These are phyloP conservation scores for Parasarocladium wereldwijsianum DNA, from an alignment of 2,329 filamentous ascomycete genomes.

Conservation along the genomic window DNA sequence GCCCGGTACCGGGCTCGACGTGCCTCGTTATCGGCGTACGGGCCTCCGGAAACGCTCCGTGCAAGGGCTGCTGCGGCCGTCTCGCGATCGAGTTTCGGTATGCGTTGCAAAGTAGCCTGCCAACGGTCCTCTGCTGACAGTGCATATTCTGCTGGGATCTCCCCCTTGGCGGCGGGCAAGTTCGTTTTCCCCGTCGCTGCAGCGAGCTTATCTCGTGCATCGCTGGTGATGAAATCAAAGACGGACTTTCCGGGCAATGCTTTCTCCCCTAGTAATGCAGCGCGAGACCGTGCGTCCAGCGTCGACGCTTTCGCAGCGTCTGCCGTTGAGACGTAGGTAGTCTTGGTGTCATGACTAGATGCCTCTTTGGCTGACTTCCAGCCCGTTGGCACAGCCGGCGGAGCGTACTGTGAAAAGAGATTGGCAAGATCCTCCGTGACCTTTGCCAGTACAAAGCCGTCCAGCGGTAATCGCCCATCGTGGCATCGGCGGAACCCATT, in stretches of 20 bases:
- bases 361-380: slow-evolving; percentile 53
- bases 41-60: slow-evolving; percentile 48
- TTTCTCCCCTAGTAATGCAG: slow-evolving; percentile 66
- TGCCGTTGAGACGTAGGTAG: slow-evolving; percentile 47
- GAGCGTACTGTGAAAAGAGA: slow-evolving; percentile 32
- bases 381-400: slow-evolving; percentile 52
- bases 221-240: slow-evolving; percentile 78
- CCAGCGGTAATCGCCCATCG: slow-evolving; percentile 66
- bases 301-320: slow-evolving; percentile 66
- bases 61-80: slow-evolving; percentile 55
- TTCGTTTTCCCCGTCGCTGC: slow-evolving; percentile 60
- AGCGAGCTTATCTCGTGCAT: slow-evolving; percentile 63
- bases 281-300: slow-evolving; percentile 62
- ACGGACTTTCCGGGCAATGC: slow-evolving; percentile 78
- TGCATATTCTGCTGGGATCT: slow-evolving; percentile 52
- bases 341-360: slow-evolving; percentile 4
- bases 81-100: slow-evolving; percentile 51
- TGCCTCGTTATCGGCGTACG: slow-evolving; percentile 67
- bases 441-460: slow-evolving; percentile 63
- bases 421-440: slow-evolving; percentile 21
- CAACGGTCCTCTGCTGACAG: slow-evolving; percentile 48
- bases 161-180: slow-evolving; percentile 63
- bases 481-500: slow-evolving; percentile 47
- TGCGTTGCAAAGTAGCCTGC: slow-evolving; percentile 39
- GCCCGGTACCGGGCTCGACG: slow-evolving; percentile 70